Conservation (phyloP, 225 moss, liverwort and hornwort species). For the Asterella californica region DNA sequence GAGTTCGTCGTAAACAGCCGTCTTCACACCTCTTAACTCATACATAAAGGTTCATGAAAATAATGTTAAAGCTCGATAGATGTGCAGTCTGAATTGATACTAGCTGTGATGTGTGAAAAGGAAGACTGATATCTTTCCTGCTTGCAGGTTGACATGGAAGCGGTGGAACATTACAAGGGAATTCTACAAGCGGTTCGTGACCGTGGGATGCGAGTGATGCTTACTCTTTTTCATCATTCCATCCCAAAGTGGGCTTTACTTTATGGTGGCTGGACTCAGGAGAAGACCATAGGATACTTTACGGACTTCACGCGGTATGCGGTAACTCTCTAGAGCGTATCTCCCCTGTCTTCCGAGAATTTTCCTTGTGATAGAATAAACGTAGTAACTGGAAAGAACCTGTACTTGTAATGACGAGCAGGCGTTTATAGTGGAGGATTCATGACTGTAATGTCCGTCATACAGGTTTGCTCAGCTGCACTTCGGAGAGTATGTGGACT, state of each 20-base stretch:
- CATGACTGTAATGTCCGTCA: background rate
- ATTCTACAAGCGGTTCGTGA: slow-evolving; percentile 60
- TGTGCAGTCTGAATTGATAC: no score
- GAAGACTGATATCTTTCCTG: no score
- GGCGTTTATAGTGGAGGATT: background rate
- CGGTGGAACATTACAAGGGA: slow-evolving; percentile 74
- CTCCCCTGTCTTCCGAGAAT: background rate
- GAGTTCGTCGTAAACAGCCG: background rate
- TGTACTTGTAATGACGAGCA: background rate
- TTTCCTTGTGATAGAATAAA: background rate
- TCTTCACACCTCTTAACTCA: background rate
- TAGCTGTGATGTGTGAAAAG: no score
- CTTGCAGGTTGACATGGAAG: slow-evolving; percentile 62
- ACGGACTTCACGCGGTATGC: slow-evolving; percentile 67
- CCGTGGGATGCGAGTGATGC: slow-evolving; percentile 80
- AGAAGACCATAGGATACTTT: slow-evolving; percentile 67
- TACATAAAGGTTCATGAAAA: background rate
- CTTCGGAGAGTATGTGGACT: slow-evolving; percentile 85
- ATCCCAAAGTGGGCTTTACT: slow-evolving; percentile 84
- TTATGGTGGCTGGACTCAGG: slow-evolving; percentile 84
- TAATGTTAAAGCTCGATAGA: background rate
- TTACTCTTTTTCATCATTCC: slow-evolving; percentile 94
- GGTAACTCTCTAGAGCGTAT: background rate
- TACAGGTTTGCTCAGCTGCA: slow-evolving; percentile 72
- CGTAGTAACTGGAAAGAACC: background rate